These are phyloP conservation scores for Alternaria sp. DNA, from an alignment of 2,329 filamentous ascomycete genomes.

Conservation along the genomic window DNA sequence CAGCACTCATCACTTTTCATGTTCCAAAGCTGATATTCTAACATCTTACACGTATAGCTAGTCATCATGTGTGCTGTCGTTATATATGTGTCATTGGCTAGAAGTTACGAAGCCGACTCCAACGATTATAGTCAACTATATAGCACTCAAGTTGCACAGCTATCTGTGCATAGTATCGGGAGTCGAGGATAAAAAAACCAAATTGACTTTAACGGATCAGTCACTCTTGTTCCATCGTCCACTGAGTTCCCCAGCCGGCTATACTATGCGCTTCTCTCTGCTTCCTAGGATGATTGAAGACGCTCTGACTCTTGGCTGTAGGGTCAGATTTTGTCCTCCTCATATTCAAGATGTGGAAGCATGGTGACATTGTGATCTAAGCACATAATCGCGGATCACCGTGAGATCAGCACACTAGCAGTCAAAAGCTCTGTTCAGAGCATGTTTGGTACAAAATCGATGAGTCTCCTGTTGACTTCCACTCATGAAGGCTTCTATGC, in stretches of 20 bases:
- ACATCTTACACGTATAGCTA: background rate
- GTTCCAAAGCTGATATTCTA: background rate
- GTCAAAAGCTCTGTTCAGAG: background rate
- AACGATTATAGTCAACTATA: background rate
- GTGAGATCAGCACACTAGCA: accelerated
- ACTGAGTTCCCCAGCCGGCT: background rate
- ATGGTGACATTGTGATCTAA: background rate
- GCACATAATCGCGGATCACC: background rate
- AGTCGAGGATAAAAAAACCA: background rate
- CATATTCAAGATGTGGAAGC: background rate
- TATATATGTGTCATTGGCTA: background rate
- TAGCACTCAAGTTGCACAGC: background rate
- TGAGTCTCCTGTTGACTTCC: background rate
- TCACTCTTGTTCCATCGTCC: background rate
- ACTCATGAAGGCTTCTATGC: background rate
- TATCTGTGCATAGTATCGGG: background rate
- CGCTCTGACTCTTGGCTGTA: too few relatives aligned
- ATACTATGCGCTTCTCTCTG: background rate
- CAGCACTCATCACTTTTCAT: background rate
- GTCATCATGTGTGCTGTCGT: background rate
- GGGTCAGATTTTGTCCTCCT: too few relatives aligned
- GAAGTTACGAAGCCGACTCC: background rate
- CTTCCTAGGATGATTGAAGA: too few relatives aligned
- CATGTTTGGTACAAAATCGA: background rate
- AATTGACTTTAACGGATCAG: background rate